Conservation (phyloP, 441 rosid genomes). For the Populus hybrid region DNA sequence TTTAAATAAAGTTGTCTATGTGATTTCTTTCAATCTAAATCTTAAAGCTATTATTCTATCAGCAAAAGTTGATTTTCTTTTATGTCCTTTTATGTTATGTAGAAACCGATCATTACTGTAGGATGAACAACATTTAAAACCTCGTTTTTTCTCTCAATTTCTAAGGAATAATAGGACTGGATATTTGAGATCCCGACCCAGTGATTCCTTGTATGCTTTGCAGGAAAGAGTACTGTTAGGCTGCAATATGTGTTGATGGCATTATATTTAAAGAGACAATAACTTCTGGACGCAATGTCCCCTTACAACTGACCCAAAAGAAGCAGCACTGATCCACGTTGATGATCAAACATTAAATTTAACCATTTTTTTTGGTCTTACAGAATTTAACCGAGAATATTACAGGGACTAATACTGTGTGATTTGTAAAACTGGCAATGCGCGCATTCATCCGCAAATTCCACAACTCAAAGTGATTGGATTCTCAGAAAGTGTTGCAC, state of each 20-base stretch:
- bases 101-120: background rate
- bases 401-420: no score
- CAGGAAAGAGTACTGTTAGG: background rate
- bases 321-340: background rate
- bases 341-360: background rate
- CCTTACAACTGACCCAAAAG: background rate
- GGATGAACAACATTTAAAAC: background rate
- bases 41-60: background rate
- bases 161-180: background rate
- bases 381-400: no score
- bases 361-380: background rate
- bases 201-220: background rate
- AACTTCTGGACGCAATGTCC: no score
- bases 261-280: no score
- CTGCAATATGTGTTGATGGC: background rate
- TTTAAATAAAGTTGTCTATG: background rate
- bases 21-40: background rate
- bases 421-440: no score
- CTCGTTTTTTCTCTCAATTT: background rate
- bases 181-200: background rate
- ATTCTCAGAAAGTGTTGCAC: constrained; percentile 31
- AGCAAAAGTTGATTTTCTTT: background rate
- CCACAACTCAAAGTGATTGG: constrained; percentile 49
- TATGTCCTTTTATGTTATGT: background rate
- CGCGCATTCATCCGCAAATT: constrained; percentile 33